phyloP scores from a whole-genome alignment of 2,329 filamentous ascomycete species.

The Remersonia thermophila region DNA sequence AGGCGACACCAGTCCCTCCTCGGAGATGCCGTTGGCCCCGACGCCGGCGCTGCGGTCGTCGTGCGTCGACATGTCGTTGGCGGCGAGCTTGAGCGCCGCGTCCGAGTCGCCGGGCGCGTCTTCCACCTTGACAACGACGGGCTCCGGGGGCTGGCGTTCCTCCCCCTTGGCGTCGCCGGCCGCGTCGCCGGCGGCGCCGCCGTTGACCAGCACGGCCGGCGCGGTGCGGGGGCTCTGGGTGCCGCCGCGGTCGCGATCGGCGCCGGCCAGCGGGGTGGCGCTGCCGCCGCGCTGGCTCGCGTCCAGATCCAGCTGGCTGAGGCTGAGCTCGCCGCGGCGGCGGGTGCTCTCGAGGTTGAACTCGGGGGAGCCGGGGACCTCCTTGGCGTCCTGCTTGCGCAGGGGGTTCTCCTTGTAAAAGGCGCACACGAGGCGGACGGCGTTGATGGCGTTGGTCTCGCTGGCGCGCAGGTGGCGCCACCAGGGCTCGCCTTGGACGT shows the following conservation, averaged over 20 bases:
- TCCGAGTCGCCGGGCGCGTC: slow-evolving; percentile 20
- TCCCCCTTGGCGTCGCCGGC: background rate
- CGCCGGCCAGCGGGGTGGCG: slow-evolving; percentile 30
- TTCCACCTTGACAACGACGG: slow-evolving; percentile 6
- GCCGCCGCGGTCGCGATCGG: slow-evolving; percentile 31
- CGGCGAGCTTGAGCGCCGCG: slow-evolving; percentile 21
- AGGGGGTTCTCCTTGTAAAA: slow-evolving; percentile 55
- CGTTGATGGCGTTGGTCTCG: slow-evolving; percentile 55
- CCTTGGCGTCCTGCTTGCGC: slow-evolving; percentile 40
- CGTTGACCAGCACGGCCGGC: background rate
- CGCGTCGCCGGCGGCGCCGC: background rate
- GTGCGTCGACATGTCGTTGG: slow-evolving; percentile 21
- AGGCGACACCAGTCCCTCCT: slow-evolving; percentile 18
- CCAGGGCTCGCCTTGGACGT: slow-evolving; percentile 68
- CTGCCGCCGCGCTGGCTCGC: slow-evolving; percentile 36
- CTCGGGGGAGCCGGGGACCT: slow-evolving; percentile 36
- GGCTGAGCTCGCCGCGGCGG: slow-evolving; percentile 31
- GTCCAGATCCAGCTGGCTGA: slow-evolving; percentile 31
- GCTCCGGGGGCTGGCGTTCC: too few species aligned
- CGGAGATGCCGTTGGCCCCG: slow-evolving; percentile 7
- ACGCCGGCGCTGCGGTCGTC: background rate
- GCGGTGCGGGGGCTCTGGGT: slow-evolving; percentile 34
- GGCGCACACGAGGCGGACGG: slow-evolving; percentile 63
- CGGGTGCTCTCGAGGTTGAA: slow-evolving; percentile 46
- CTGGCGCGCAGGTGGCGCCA: slow-evolving; percentile 69